Conservation (phyloP, 2,329 filamentous ascomycete species). For the Dichotomopilus funicola region DNA sequence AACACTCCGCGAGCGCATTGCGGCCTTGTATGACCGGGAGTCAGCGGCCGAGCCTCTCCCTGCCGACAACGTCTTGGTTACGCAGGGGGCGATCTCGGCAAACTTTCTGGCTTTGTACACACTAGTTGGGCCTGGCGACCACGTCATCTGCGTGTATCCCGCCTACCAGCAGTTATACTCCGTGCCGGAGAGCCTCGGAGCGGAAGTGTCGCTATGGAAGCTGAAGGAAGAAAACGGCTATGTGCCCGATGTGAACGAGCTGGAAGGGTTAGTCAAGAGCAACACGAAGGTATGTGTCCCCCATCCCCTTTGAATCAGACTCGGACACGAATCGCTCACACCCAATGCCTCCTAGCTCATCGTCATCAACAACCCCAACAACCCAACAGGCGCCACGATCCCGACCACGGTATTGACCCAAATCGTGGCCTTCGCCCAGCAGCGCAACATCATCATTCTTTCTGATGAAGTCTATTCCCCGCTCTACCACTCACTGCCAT, state of each 20-base stretch:
- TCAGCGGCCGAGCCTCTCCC: conserved; percentile 34
- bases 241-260: conserved; percentile 58
- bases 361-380: conserved; percentile 66
- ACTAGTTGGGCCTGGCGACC: conserved; percentile 65
- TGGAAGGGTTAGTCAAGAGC: conserved; percentile 56
- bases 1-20: conserved; percentile 56
- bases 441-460: conserved; percentile 59
- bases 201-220: conserved; percentile 71
- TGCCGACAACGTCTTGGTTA: conserved; percentile 63
- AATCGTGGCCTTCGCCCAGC: conserved; percentile 57
- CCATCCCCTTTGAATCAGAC: background rate
- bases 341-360: conserved; percentile 35
- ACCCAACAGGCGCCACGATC: conserved; percentile 70
- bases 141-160: conserved; percentile 80
- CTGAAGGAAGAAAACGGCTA: conserved; percentile 58
- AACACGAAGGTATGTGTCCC: conserved; percentile 61
- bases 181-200: conserved; percentile 67
- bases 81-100: conserved; percentile 74
- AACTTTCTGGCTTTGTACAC: conserved; percentile 76
- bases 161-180: conserved; percentile 81
- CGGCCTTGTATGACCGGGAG: conserved; percentile 55
- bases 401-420: conserved; percentile 52
- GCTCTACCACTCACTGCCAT: conserved; percentile 61
- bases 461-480: conserved; percentile 81
- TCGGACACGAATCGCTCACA: background rate